A percentile compares a stretch with the other conserved stretches of the same genome.
phyloP scores from a whole-genome alignment of 306 rosid species.

The Arachis hypogaea region DNA sequence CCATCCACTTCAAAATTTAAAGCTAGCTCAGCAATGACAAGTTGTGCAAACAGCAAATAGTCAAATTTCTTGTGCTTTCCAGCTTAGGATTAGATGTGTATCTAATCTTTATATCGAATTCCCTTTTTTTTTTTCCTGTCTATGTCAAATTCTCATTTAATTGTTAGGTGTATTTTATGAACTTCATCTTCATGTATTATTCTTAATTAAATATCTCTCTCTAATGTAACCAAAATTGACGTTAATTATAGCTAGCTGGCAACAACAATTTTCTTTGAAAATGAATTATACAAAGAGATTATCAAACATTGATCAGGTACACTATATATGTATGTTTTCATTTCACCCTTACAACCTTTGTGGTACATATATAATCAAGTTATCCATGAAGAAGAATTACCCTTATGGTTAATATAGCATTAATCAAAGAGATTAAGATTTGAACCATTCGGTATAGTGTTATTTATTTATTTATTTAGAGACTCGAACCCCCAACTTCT shows the following conservation, averaged over 20 bases:
- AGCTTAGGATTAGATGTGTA: not conserved
- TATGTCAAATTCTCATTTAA: not conserved
- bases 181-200: not conserved
- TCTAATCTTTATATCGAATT: not conserved
- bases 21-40: not conserved
- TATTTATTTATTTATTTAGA: no score
- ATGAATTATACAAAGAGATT: not conserved
- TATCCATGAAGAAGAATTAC: not conserved
- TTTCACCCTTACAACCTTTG: not conserved
- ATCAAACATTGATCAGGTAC: not conserved
- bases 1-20: not conserved
- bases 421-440: not conserved
- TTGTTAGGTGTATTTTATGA: not conserved
- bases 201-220: not conserved
- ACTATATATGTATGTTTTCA: not conserved
- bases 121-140: not conserved
- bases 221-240: not conserved
- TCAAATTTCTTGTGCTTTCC: not conserved
- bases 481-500: no score
- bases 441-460: no score
- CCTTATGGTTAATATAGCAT: not conserved
- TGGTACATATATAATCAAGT: not conserved
- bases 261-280: not conserved
- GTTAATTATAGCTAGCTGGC: not conserved
- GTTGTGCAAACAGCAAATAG: not conserved